These are phyloP conservation scores for Micractinium conductrix DNA, from an alignment of 139 green algal genomes.

Conservation along the genomic window DNA sequence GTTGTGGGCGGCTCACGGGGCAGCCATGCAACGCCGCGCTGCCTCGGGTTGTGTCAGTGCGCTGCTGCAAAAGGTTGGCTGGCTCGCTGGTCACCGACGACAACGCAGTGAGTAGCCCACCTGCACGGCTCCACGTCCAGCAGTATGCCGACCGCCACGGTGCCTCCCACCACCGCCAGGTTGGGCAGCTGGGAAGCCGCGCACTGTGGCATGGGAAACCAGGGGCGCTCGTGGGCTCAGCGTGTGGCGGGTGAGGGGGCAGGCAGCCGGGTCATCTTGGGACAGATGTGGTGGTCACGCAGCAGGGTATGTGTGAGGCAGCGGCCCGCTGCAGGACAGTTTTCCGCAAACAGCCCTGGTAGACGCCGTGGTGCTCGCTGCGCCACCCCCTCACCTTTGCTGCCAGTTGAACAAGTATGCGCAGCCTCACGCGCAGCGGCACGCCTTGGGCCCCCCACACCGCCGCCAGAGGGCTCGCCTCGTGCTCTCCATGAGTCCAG, in stretches of 20 bases:
- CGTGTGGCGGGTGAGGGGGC: neutral
- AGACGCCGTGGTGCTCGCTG: no score
- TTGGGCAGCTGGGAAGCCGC: neutral
- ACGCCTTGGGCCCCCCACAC: neutral
- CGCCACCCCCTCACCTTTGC: neutral
- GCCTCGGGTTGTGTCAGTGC: no score
- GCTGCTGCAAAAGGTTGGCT: no score
- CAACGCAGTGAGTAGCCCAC: no score
- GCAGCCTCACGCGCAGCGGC: neutral
- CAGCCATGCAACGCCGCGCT: no score
- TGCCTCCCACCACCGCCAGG: constrained; percentile 5
- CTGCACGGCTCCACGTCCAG: constrained; percentile 28
- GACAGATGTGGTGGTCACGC: neutral
- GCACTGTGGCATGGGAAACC: neutral
- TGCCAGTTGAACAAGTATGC: neutral
- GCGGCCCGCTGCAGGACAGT: neutral
- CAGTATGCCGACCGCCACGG: neutral
- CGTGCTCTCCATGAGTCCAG: neutral
- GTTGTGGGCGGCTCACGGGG: no score
- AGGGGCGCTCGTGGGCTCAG: neutral
- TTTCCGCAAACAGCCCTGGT: no score
- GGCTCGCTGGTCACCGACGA: no score
- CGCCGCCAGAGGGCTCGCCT: neutral
- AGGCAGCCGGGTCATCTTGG: neutral
- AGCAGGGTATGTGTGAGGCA: neutral